Evolutionary conservation across 2,329 filamentous ascomycete species (phyloP), one percentile per base, ranked within the genome.

Genomic region (Colletotrichum cuscutae): DNA sequence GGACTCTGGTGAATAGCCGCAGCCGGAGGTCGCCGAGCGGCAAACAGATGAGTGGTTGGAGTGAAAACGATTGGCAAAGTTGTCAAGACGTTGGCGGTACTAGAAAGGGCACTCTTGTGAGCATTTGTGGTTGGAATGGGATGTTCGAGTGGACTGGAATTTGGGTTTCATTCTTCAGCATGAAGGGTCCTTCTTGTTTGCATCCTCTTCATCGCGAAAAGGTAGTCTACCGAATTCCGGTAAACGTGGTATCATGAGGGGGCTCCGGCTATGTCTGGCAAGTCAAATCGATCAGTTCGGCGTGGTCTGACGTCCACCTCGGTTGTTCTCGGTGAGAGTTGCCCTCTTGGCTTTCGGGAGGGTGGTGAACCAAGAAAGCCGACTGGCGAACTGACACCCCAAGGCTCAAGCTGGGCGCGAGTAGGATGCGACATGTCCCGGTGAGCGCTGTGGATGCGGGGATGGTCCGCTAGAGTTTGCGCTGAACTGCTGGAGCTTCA

Each of bases 261-360:
- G 37, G 37, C 37, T n/a, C 66, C 71, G 71, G 71, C 71, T 73
- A 71, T 65, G 66, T 7, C 71, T 65, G 49, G 61, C 71, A 52
- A 71, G 71, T 73, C 66, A 63, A 8, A 65, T 57, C 49, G 6
- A 30, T 54, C 28, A 28, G 22, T 62, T 42, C 26, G 61, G 61
- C 46, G 60, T 71, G 56, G 71, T 35, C 56, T 71, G 66, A 65
- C 65, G 35, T 32, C 61, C 71, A 72, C 70, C 66, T 71, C 71
- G 71, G 71, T 12, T 73, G 70, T 70, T 35, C 56, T 71, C 71
- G 71, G 71, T 73, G 71, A 73, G 53, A 19, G 26, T 35, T 65
- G 46, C 53, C 37, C 6, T 42, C 37, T 42, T 42, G 37, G 37
- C 37, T 42, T 30, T 49, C n/a, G 54, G 42, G 53, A n/a, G 35